A percentile compares a stretch with the other conserved stretches of the same genome.
These are phyloP conservation scores for Boletus albobrunnescens DNA, from an alignment of 1,284 basidiomycete species.

Conservation along the genomic window DNA sequence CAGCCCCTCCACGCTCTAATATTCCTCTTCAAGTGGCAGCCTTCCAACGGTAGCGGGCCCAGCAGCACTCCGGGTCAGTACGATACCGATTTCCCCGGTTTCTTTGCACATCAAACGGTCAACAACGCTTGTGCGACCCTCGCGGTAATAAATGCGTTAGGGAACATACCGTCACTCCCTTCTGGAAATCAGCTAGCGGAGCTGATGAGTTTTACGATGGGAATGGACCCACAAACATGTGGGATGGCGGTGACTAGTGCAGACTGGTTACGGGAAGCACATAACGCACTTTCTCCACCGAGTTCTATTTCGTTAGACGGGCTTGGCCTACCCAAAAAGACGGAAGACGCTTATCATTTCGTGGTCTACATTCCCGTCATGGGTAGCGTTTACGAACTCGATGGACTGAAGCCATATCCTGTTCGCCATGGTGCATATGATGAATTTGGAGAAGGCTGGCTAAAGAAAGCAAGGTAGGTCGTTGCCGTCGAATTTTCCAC, in stretches of 20 bases:
- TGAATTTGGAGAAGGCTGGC: conserved; percentile 73
- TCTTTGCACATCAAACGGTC: conserved; percentile 90
- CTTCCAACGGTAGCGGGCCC: conserved; percentile 43
- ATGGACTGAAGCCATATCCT: conserved; percentile 77
- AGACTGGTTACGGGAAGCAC: conserved; percentile 80
- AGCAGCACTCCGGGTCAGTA: conserved; percentile 53
- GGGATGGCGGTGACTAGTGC: conserved; percentile 83
- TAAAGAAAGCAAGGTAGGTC: conserved; percentile 66
- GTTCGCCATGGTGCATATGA: conserved; percentile 74
- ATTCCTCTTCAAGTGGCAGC: conserved; percentile 92
- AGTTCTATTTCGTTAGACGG: conserved; percentile 79
- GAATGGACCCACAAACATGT: conserved; percentile 82
- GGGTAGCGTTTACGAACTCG: conserved; percentile 85
- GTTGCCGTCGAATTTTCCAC: background rate
- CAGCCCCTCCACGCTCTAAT: conserved; percentile 84
- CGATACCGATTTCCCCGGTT: conserved; percentile 76
- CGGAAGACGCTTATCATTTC: conserved; percentile 91
- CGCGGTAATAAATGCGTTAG: conserved; percentile 89
- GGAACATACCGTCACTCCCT: conserved; percentile 74
- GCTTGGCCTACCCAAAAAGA: conserved; percentile 61
- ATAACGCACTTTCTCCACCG: conserved; percentile 88
- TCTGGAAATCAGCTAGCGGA: conserved; percentile 72
- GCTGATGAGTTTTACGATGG: conserved; percentile 72
- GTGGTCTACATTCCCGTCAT: conserved; percentile 83
- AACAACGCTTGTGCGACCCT: conserved; percentile 93